Percentiles rank a stretch among this genome's conserved stretches.
These are phyloP conservation scores for Cordyceps tenuipes DNA, from an alignment of 2,329 filamentous ascomycete genomes.

Conservation along the genomic window DNA sequence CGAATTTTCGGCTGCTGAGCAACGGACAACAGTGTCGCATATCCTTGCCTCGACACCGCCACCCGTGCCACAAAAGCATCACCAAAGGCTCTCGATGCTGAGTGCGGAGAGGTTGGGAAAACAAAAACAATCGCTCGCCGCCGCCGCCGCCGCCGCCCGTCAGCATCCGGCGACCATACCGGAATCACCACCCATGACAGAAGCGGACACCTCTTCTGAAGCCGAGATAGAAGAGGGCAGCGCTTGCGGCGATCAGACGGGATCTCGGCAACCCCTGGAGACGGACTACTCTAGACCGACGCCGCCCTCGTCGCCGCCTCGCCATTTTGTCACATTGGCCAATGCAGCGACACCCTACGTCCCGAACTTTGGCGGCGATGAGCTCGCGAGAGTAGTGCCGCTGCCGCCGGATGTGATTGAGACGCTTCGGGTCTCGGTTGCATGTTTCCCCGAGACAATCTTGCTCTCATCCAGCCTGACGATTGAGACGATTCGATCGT, in stretches of 20 bases:
- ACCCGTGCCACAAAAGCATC: conserved; percentile 5
- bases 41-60: background rate
- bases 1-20: background rate
- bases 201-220: conserved; percentile 4
- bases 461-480: conserved; percentile 46
- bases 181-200: conserved; percentile 12
- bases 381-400: conserved; percentile 34
- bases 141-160: background rate
- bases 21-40: background rate
- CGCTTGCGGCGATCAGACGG: background rate
- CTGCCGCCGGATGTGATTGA: conserved; percentile 47
- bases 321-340: conserved; percentile 29
- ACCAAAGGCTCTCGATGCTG: background rate
- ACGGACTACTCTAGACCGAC: conserved; percentile 24
- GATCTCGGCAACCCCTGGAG: conserved; percentile 12
- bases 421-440: conserved; percentile 43
- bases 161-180: background rate
- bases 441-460: conserved; percentile 53
- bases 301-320: conserved; percentile 26
- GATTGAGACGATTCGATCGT: conserved; percentile 49
- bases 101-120: background rate
- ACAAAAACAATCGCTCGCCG: background rate
- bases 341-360: conserved; percentile 24
- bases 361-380: conserved; percentile 24
- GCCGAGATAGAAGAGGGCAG: conserved; percentile 11